Percentiles rank a stretch among this genome's conserved stretches.
Conservation (phyloP, 2,329 filamentous ascomycete genomes). For the Zasmidium cellare region DNA sequence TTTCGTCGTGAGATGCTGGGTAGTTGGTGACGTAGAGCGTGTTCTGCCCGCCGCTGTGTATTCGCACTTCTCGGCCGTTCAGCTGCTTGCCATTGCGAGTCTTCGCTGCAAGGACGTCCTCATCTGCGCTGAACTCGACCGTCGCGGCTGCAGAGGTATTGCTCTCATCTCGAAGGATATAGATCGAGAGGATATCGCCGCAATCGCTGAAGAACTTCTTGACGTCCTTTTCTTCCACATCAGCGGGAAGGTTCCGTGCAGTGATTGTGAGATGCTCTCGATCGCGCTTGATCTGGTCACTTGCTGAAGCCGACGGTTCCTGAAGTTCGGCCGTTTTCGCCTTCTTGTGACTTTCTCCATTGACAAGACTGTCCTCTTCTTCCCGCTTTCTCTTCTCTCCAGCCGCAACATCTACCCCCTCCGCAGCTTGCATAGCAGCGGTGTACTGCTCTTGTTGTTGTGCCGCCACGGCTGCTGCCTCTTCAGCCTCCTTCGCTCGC, state of each 20-base stretch:
- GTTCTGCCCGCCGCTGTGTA: constrained; percentile 72
- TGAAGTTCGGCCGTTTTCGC: constrained; percentile 52
- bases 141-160: constrained; percentile 67
- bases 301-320: constrained; percentile 33
- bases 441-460: constrained; percentile 34
- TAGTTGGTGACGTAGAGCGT: constrained; percentile 93
- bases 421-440: constrained; percentile 27
- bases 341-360: constrained; percentile 63
- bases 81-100: constrained; percentile 80
- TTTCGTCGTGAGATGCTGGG: constrained; percentile 72
- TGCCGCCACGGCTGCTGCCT: constrained; percentile 58
- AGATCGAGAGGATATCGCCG: constrained; percentile 78
- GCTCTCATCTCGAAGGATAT: constrained; percentile 63
- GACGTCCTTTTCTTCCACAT: constrained; percentile 70
- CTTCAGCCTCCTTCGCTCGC: constrained; percentile 66
- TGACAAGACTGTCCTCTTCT: constrained; percentile 48
- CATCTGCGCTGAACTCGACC: constrained; percentile 78
- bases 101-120: constrained; percentile 79
- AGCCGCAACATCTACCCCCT: constrained; percentile 19
- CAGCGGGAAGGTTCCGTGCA: constrained; percentile 71
- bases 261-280: constrained; percentile 87
- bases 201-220: constrained; percentile 91
- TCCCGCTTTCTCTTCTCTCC: constrained; percentile 74
- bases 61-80: constrained; percentile 69
- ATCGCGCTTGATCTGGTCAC: constrained; percentile 66